A percentile compares a stretch with the other conserved stretches of the same genome.
These are phyloP conservation scores for Neoascochyta sp. DNA, from an alignment of 2,329 filamentous ascomycete species.

Conservation along the genomic window DNA sequence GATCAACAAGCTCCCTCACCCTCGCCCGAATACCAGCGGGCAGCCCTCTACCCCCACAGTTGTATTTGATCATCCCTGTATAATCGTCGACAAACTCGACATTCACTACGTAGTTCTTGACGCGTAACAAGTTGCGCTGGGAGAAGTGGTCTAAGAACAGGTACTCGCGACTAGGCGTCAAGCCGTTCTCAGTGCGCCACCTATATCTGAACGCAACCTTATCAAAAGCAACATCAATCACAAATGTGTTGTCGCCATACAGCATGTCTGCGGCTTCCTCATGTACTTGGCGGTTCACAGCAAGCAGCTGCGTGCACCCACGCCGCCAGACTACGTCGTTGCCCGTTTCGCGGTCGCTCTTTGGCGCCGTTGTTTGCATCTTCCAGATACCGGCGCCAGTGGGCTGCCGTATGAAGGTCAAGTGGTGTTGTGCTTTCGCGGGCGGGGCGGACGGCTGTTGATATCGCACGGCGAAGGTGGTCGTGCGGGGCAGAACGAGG, in stretches of 20 bases:
- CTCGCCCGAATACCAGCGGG: conserved; percentile 42
- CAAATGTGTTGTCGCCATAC: conserved; percentile 48
- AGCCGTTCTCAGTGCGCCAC: conserved; percentile 42
- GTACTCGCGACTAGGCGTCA: conserved; percentile 41
- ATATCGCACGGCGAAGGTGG: conserved; percentile 20
- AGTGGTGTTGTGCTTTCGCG: conserved; percentile 25
- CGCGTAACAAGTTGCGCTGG: conserved; percentile 39
- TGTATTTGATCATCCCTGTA: conserved; percentile 52
- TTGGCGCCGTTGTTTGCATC: conserved; percentile 24
- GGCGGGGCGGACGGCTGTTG: conserved; percentile 13
- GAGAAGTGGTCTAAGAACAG: conserved; percentile 44
- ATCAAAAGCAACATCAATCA: conserved; percentile 45
- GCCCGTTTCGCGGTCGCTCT: conserved; percentile 23
- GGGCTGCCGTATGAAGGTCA: conserved; percentile 29
- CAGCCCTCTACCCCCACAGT: conserved; percentile 45
- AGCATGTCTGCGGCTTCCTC: conserved; percentile 45
- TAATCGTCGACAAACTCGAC: conserved; percentile 50
- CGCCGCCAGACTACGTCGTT: conserved; percentile 44
- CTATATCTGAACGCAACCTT: conserved; percentile 45
- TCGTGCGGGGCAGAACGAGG: conserved; percentile 43
- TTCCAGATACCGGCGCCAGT: conserved; percentile 24
- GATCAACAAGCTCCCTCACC: conserved; percentile 41
- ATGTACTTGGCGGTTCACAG: conserved; percentile 42
- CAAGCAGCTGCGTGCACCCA: conserved; percentile 41
- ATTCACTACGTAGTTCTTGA: conserved; percentile 44